Base-by-base conservation (phyloP, 2,329 filamentous ascomycete species). In the Diaporthe aspalathi region DNA sequence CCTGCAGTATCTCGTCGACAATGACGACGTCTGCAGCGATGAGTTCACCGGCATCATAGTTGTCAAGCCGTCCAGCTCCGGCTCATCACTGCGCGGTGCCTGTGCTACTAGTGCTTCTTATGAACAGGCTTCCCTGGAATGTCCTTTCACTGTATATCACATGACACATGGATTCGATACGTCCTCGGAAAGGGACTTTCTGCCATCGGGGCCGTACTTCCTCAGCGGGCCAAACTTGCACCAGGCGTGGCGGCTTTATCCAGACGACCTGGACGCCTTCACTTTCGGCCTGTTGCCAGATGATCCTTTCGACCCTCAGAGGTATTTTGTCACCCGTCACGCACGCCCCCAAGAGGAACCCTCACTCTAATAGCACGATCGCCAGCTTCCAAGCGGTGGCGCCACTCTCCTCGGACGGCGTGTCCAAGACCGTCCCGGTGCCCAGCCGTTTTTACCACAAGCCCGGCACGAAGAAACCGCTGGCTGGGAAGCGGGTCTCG, bases 151-250 rank as follows among this genome's bases (percentile, higher is more conserved):
- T 5, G 27, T 73, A 14, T 72, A 68, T 29, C 68, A 71, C 20
- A 5, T 71, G 65, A 3, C 22, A n/a, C 3, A 38, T n/a, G 65
- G 27, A 11, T 16, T 35, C n/a, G n/a, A 14, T 17, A 20, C 11
- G 12, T 22, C 56, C 9, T 17, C 56, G 40, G 54, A 43, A 14
- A 17, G 14, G 29, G 70, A 70, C 0, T 70, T 78, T 9, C 69
- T 84, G 27, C 81, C 82, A 0, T 83, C 82, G 1, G 82, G 82
- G 0, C 82, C 82, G 3, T 84, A 84, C 68, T 82, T 84, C 29
- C 74, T 84, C 0, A 79, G 83, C 50, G 82, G 82, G 0, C 81
- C 81, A 2, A 82, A 83, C 14, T 74, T 84, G 1, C 79, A 84
- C 45, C 82, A 83, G 56, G 82, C 82, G 5, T 84, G 82, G 80